Conservation (phyloP, 1,284 basidiomycete genomes). For the Gymnopus androsaceus region DNA sequence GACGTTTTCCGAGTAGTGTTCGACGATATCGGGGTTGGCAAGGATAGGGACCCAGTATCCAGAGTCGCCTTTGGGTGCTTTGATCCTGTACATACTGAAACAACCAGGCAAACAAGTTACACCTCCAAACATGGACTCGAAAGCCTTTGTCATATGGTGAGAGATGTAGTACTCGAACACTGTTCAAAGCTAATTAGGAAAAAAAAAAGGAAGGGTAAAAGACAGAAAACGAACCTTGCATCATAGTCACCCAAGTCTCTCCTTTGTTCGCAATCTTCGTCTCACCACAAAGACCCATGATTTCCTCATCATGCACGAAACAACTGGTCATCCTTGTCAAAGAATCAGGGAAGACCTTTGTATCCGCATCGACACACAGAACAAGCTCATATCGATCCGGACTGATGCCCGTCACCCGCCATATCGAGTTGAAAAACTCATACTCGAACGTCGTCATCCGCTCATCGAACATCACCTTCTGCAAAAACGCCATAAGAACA, state of each 20-base stretch:
- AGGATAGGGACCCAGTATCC: constrained; percentile 99
- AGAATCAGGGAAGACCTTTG: constrained; percentile 95
- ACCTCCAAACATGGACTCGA: constrained; percentile 99
- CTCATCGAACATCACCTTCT: constrained; percentile 99
- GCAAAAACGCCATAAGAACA: constrained; percentile 95
- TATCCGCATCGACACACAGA: constrained; percentile 98
- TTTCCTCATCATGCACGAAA: constrained; percentile 94
- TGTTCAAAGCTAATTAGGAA: constrained; percentile 31
- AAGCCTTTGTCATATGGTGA: constrained; percentile 97
- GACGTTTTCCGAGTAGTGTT: constrained; percentile 97
- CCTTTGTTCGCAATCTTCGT: constrained; percentile 99
- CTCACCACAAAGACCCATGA: constrained; percentile 99
- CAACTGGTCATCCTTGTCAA: constrained; percentile 90
- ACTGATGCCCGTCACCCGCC: constrained; percentile 92
- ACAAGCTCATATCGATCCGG: constrained; percentile 97
- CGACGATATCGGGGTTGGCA: constrained; percentile 95
- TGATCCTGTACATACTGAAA: constrained; percentile 99
- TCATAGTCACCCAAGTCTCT: constrained; percentile 98
- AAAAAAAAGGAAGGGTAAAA: constrained; percentile 1
- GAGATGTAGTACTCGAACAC: constrained; percentile 99
- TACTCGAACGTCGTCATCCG: constrained; percentile 99
- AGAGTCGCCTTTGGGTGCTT: constrained; percentile 89
- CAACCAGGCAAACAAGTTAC: constrained; percentile 99
- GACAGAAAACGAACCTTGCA: constrained; percentile 74
- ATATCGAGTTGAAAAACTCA: constrained; percentile 98